Percentiles rank a stretch among this genome's conserved stretches.
Evolutionary conservation across 2,329 filamentous ascomycete species (phyloP).

Genomic region (Hymenoscyphus albidus): DNA sequence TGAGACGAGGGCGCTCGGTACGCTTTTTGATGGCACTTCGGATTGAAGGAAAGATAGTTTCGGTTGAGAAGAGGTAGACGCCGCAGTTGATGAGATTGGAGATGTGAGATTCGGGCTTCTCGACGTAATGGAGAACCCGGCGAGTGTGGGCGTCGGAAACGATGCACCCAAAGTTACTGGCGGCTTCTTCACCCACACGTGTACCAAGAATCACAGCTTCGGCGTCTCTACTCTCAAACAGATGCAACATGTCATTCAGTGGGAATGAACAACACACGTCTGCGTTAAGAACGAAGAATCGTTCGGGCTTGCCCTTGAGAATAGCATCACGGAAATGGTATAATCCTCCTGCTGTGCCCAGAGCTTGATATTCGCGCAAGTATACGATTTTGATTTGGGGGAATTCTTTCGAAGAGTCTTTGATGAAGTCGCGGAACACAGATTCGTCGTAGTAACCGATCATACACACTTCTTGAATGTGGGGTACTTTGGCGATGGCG

Average conservation of each 20-base stretch:
- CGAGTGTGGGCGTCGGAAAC: slow-evolving; percentile 91
- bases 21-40: slow-evolving; percentile 92
- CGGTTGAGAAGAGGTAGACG: slow-evolving; percentile 94
- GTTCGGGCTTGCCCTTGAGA: slow-evolving; percentile 89
- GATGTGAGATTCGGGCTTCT: slow-evolving; percentile 97
- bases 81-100: slow-evolving; percentile 99
- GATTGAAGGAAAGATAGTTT: slow-evolving; percentile 95
- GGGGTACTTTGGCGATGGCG: slow-evolving; percentile 83
- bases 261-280: slow-evolving; percentile 99
- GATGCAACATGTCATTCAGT: slow-evolving; percentile 87
- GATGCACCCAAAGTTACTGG: slow-evolving; percentile 96
- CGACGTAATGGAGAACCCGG: slow-evolving; percentile 96
- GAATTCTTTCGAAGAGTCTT: slow-evolving; percentile 79
- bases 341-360: slow-evolving; percentile 91
- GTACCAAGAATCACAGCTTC: slow-evolving; percentile 96
- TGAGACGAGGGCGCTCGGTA: slow-evolving; percentile 81
- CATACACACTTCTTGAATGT: slow-evolving; percentile 93
- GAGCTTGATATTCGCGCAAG: slow-evolving; percentile 92
- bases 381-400: slow-evolving; percentile 89
- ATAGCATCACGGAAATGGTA: slow-evolving; percentile 99
- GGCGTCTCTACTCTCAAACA: slow-evolving; percentile 92
- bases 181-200: slow-evolving; percentile 82
- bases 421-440: slow-evolving; percentile 97
- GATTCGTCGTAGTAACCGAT: slow-evolving; percentile 98
- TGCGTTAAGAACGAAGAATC: slow-evolving; percentile 95